A percentile compares a stretch with the other conserved stretches of the same genome.
phyloP scores from a whole-genome alignment of 78 protist genomes.

The Emiliania huxleyi region DNA sequence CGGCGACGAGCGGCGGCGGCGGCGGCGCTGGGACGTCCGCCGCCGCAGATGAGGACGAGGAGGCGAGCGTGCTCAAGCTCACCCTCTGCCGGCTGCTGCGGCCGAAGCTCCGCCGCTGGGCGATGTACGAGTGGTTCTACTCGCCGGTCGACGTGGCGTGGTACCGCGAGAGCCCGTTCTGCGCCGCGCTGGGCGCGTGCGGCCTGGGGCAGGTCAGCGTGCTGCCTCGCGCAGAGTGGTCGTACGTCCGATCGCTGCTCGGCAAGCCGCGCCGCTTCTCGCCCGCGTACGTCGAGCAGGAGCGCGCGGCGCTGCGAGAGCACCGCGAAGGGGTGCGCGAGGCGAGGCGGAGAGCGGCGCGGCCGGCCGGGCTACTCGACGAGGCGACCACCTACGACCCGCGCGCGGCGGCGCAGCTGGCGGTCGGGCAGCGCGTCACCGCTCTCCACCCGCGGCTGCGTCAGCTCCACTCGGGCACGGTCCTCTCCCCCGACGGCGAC shows the following conservation, averaged over 20 bases:
- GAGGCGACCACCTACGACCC: neutral
- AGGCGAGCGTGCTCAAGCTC: neutral
- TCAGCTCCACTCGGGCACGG: neutral
- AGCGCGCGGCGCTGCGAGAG: neutral
- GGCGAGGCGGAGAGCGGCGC: neutral
- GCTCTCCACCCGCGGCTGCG: neutral
- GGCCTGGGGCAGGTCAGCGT: neutral
- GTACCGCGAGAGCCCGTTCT: neutral
- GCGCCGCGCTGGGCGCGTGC: neutral
- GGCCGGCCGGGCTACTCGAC: neutral
- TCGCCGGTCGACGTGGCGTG: neutral
- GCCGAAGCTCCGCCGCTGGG: conserved; percentile 25
- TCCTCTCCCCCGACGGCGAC: conserved; percentile 22
- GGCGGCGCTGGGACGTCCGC: neutral
- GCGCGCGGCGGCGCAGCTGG: neutral
- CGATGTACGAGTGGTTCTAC: conserved; percentile 16
- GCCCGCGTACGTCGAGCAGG: neutral
- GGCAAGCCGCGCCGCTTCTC: conserved; percentile 12
- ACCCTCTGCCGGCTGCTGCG: neutral
- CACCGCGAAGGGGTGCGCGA: neutral
- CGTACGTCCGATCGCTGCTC: neutral
- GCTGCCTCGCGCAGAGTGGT: neutral
- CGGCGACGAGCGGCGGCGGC: neutral
- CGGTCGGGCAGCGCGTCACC: conserved; percentile 16
- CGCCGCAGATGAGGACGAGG: neutral